These are phyloP conservation scores for Ogataea pignaliae DNA, from an alignment of 805 yeast genomes.

Conservation along the genomic window DNA sequence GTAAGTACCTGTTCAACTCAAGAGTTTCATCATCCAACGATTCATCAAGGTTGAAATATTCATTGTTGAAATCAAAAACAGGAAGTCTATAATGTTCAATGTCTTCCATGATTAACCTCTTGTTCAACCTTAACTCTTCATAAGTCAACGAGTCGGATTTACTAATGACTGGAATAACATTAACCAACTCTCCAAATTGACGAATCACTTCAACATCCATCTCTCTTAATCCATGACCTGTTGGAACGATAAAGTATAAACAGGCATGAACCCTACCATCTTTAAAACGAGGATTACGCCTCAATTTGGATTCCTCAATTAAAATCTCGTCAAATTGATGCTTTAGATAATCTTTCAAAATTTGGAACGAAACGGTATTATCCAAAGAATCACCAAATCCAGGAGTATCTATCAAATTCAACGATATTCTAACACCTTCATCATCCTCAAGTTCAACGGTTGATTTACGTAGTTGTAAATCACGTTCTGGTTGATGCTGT, in stretches of 20 bases:
- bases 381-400: constrained; percentile 76
- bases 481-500: constrained; percentile 42
- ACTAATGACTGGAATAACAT: constrained; percentile 78
- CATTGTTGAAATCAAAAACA: constrained; percentile 71
- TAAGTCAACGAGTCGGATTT: constrained; percentile 71
- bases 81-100: constrained; percentile 67
- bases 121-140: constrained; percentile 44
- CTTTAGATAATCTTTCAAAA: constrained; percentile 72
- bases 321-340: constrained; percentile 82
- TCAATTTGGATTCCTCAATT: constrained; percentile 74
- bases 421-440: constrained; percentile 76
- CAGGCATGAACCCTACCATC: constrained; percentile 81
- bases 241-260: constrained; percentile 68
- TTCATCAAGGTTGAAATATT: constrained; percentile 34
- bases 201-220: constrained; percentile 71
- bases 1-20: constrained; percentile 33
- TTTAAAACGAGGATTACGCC: constrained; percentile 80
- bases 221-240: constrained; percentile 63
- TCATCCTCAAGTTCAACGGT: constrained; percentile 82
- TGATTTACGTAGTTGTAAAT: constrained; percentile 67
- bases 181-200: constrained; percentile 64
- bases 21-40: constrained; percentile 27
- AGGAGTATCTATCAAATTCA: constrained; percentile 77
- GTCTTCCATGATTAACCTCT: constrained; percentile 71
- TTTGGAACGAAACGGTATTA: constrained; percentile 60